These are phyloP conservation scores for Leptosphaerulina australis DNA, from an alignment of 2,329 filamentous ascomycete species.

Conservation along the genomic window DNA sequence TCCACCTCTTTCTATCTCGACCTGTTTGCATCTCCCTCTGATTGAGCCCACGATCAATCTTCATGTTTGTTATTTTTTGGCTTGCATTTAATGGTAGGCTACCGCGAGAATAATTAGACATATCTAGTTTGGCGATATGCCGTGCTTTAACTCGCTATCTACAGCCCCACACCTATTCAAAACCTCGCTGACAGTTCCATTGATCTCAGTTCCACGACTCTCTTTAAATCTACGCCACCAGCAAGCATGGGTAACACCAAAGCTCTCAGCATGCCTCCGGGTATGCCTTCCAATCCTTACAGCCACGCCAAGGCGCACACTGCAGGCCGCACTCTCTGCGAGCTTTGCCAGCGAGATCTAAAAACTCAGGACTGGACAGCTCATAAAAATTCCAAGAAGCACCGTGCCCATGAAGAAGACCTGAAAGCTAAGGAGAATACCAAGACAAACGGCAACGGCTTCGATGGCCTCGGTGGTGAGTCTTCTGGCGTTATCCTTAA, in stretches of 20 bases:
- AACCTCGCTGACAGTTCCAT: conserved; percentile 9
- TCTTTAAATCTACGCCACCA: background rate
- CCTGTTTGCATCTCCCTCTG: background rate
- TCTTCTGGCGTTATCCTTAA: conserved; percentile 11
- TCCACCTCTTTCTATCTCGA: background rate
- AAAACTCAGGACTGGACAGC: conserved; percentile 39
- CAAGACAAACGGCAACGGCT: conserved; percentile 12
- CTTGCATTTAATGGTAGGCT: background rate
- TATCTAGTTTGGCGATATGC: too few species aligned
- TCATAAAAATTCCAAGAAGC: conserved; percentile 44
- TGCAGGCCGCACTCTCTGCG: conserved; percentile 36
- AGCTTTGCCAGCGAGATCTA: conserved; percentile 41
- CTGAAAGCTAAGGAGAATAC: conserved; percentile 30
- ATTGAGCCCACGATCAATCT: background rate
- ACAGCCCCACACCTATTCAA: background rate
- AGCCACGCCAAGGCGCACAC: conserved; percentile 28
- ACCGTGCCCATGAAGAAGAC: conserved; percentile 30
- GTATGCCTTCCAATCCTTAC: conserved; percentile 35
- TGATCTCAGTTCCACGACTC: conserved; percentile 17
- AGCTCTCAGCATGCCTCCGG: conserved; percentile 1
- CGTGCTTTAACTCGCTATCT: conserved; percentile 7
- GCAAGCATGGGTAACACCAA: conserved; percentile 2
- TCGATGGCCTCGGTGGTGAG: conserved; percentile 15
- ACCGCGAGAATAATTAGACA: too few species aligned
- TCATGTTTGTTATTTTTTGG: background rate